Base-by-base conservation (phyloP, 768 basidiomycete genomes). In the Agaricus sinodeliciosus region DNA sequence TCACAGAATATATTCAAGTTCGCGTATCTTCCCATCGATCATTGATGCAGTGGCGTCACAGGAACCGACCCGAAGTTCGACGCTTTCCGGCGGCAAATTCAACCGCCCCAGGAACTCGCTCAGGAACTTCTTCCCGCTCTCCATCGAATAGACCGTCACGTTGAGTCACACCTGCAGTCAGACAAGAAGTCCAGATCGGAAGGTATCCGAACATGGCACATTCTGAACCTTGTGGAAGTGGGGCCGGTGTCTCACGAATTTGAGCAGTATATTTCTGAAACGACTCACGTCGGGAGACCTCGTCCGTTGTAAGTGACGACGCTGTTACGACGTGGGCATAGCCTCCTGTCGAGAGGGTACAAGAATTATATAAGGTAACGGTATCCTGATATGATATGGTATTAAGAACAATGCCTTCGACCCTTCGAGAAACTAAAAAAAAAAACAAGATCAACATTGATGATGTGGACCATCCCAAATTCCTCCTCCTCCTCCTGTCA, bases 171-270 rank as follows among this genome's bases (percentile, higher is more conserved):
- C 31, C 31, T 31, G 7, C 31, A 7, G 31, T 31, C 31, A 31
- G 31, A 31, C 7, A 31, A 31, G 11, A 31, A 11, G 31, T 7
- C 11, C 31, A 11, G 31, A 11, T 31, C 31, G 7, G 11, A 8
- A 31, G 31, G 4, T 11, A 31, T 11, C 31, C 31, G 31, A 31
- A 8, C 31, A 31, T 11, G 7, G 31, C 31, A 31, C 31, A 0
- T 5, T 3, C 6, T 7, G 60, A 60, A 51, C 66, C 68, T 65
- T 64, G 66, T 70, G 70, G 64, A 44, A 65, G 70, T 70, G 70
- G 70, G 67, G 68, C 62, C 55, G 51, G 51, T 58, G 55, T 59
- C 58, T 56, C 57, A 63, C 49, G 45, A 43, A 51, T 46, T 51
- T 42, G 36, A 53, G 56, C 60, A 59, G 59, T 54, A 57, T 46